Evolutionary conservation across 768 basidiomycete genomes (phyloP).

Genomic region (Boletus fagicola): DNA sequence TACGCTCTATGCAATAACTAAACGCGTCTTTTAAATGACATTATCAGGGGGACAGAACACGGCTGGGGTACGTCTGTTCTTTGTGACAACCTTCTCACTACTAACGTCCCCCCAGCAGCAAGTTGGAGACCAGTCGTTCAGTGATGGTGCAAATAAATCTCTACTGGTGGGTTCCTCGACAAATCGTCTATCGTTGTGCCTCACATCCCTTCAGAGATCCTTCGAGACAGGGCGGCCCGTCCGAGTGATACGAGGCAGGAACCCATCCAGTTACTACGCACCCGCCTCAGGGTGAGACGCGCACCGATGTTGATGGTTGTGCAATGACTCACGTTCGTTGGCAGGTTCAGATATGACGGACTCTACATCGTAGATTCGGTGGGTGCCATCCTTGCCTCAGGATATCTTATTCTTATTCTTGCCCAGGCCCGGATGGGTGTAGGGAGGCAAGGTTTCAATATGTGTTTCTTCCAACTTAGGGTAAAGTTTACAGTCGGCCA

Average conservation of each 20-base stretch:
- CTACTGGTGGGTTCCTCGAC: conserved; percentile 13
- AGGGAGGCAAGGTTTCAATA: conserved; percentile 23
- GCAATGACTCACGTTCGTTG: neutral
- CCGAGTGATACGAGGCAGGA: conserved; percentile 38
- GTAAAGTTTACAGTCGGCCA: conserved; percentile 8
- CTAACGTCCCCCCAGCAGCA: conserved; percentile 20
- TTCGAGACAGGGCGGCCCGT: conserved; percentile 31
- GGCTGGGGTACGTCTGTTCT: conserved; percentile 12
- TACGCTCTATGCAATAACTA: neutral
- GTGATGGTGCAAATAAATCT: conserved; percentile 20
- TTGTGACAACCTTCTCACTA: neutral
- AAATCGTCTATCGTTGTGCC: neutral
- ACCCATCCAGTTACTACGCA: conserved; percentile 14
- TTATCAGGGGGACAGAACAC: conserved; percentile 25
- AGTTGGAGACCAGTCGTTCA: conserved; percentile 24
- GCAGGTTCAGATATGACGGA: conserved; percentile 34
- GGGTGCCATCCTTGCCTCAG: neutral
- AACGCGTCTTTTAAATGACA: neutral
- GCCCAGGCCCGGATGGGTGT: conserved; percentile 12
- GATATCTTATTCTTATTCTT: conserved; percentile 3
- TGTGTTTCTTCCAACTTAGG: conserved; percentile 33
- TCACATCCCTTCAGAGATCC: conserved; percentile 29
- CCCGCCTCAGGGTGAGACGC: conserved; percentile 24
- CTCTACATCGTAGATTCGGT: conserved; percentile 31
- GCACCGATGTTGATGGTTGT: neutral